Evolutionary conservation across 805 yeast genomes (phyloP).

Genomic region (Candida morakotiae): DNA sequence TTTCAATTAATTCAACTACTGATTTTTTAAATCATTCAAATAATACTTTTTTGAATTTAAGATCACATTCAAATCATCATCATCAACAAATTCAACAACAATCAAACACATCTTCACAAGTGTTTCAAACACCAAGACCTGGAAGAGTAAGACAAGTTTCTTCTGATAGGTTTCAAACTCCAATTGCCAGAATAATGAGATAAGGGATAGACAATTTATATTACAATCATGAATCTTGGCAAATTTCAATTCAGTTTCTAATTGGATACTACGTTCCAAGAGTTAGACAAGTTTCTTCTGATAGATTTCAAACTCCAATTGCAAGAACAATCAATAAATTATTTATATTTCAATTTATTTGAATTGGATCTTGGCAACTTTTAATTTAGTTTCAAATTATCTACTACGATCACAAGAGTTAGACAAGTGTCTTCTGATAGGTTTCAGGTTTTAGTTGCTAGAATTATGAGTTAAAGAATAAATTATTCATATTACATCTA

Average conservation of each 20-base stretch:
- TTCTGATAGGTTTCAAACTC: conserved; percentile 40
- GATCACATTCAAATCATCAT: conserved; percentile 10
- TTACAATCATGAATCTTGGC: no score
- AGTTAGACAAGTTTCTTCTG: conserved; percentile 35
- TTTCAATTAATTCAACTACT: conserved; percentile 28
- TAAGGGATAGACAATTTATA: conserved; percentile 7
- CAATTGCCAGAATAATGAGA: conserved; percentile 36
- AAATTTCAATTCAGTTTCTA: no score
- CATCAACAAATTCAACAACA: conserved; percentile 10
- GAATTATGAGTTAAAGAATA: conserved; percentile 26
- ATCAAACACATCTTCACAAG: conserved; percentile 8
- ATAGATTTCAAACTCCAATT: conserved; percentile 41
- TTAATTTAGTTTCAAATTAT: conserved; percentile 30
- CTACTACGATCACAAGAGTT: no score
- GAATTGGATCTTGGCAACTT: conserved; percentile 19
- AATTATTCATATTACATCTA: conserved; percentile 1
- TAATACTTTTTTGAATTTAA: conserved; percentile 14
- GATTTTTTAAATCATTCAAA: conserved; percentile 22
- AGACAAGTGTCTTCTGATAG: conserved; percentile 37
- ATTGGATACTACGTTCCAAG: no score
- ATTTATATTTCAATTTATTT: conserved; percentile 1
- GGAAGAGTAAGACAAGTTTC: conserved; percentile 36
- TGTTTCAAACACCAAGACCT: conserved; percentile 36
- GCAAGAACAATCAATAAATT: conserved; percentile 30
- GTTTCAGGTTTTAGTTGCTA: conserved; percentile 39